Evolutionary conservation across 2,329 filamentous ascomycete species (phyloP).

Genomic region (Cladosporium velox): DNA sequence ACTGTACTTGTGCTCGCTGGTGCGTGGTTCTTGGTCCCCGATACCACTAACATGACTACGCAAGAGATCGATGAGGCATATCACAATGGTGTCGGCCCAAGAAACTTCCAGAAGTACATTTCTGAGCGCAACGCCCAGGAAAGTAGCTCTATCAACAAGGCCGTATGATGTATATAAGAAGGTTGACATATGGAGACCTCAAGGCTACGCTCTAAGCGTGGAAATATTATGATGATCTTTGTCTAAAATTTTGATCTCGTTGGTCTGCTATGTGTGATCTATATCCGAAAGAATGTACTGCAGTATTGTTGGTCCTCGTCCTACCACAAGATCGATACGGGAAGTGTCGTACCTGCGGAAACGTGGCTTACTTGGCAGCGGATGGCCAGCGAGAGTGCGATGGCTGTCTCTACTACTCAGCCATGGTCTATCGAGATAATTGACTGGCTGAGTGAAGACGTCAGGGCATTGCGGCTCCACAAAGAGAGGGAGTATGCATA

Average conservation of each 20-base stretch:
- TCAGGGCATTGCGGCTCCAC: neutral
- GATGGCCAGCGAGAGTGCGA: neutral
- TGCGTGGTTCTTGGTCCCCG: neutral
- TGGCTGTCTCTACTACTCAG: neutral
- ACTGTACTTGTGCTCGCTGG: neutral
- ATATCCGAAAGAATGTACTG: neutral
- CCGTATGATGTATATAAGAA: neutral
- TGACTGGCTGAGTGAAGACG: neutral
- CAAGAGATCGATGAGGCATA: conserved; percentile 1
- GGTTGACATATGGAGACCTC: neutral
- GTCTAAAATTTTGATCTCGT: neutral
- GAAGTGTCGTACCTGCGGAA: neutral
- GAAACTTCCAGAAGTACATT: neutral
- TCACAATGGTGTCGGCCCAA: neutral
- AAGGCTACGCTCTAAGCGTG: neutral
- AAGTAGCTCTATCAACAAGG: neutral
- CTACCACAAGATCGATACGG: neutral
- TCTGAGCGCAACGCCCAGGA: neutral
- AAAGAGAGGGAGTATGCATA: neutral
- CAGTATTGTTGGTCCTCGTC: neutral
- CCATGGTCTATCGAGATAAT: neutral
- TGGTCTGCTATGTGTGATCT: neutral
- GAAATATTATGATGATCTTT: neutral
- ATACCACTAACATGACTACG: conserved; percentile 2
- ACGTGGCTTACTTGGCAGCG: neutral